Evolutionary conservation across 2,329 filamentous ascomycete species (phyloP).

Genomic region (Pseudocercospora musae): DNA sequence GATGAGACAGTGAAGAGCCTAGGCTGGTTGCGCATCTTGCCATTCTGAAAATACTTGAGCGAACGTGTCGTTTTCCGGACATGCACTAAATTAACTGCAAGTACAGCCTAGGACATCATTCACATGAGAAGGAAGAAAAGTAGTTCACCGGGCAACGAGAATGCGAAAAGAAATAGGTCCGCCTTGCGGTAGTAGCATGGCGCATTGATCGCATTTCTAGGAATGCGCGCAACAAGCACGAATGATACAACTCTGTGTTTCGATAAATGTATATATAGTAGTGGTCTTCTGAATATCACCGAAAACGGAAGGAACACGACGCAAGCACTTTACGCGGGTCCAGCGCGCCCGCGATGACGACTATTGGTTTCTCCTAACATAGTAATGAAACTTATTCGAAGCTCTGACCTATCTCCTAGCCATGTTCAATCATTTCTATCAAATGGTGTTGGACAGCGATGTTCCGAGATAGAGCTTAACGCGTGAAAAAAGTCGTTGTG

Average conservation of each 20-base stretch:
- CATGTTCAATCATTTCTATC: background rate
- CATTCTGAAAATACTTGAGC: background rate
- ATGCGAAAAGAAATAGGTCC: background rate
- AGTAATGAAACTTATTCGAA: background rate
- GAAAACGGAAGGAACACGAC: background rate
- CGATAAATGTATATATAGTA: background rate
- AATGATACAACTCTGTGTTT: background rate
- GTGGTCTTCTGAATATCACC: slow-evolving; percentile 1
- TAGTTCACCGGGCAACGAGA: slow-evolving; percentile 1
- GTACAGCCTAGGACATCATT: background rate
- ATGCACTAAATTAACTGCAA: background rate
- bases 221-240: background rate
- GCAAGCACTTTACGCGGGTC: background rate
- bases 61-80: background rate
- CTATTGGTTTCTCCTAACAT: background rate
- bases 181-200: background rate
- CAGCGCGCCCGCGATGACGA: background rate
- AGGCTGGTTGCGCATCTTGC: background rate
- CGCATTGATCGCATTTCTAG: background rate
- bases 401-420: background rate
- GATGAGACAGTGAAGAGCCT: background rate
- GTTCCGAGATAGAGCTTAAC: background rate
- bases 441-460: background rate
- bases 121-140: background rate
- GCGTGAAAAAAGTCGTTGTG: slow-evolving; percentile 4